phyloP scores from a whole-genome alignment of 495 filamentous ascomycete genomes.

The Physcia stellaris region DNA sequence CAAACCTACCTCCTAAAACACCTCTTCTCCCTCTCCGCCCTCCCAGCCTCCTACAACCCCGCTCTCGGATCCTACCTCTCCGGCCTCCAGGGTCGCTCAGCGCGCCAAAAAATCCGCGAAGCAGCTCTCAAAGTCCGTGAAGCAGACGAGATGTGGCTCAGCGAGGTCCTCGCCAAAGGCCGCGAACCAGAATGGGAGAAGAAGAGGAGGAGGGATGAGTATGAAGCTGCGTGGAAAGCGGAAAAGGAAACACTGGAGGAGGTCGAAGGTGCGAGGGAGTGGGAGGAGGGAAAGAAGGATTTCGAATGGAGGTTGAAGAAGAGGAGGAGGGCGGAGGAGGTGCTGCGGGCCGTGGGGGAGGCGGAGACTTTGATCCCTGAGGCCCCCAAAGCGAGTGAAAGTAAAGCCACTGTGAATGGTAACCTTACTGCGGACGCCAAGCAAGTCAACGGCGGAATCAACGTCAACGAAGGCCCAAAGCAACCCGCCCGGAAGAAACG shows the following conservation, averaged over 20 bases:
- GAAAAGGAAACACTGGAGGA: constrained; percentile 20
- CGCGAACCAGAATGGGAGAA: constrained; percentile 27
- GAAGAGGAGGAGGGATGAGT: constrained; percentile 13
- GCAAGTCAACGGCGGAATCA: background rate
- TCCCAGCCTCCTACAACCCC: constrained; percentile 50
- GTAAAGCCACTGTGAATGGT: background rate
- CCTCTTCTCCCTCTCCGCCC: constrained; percentile 49
- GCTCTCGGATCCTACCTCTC: constrained; percentile 56
- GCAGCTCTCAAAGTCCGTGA: constrained; percentile 41
- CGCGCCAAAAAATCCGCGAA: constrained; percentile 44
- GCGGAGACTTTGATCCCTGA: no score
- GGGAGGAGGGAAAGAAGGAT: constrained; percentile 24
- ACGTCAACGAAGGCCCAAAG: background rate
- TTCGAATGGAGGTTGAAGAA: constrained; percentile 26
- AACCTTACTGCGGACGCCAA: background rate
- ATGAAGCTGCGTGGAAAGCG: constrained; percentile 30
- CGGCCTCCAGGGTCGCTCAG: constrained; percentile 54
- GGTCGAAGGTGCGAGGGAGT: constrained; percentile 19
- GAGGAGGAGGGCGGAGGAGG: constrained; percentile 32
- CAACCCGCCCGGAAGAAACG: constrained; percentile 39
- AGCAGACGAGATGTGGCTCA: constrained; percentile 24
- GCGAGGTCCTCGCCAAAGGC: constrained; percentile 20
- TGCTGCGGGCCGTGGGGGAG: constrained; percentile 29
- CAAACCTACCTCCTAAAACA: constrained; percentile 75
- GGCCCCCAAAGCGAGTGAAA: background rate